Conservation (phyloP, 768 basidiomycete species). For the Rhodocollybia butyracea region DNA sequence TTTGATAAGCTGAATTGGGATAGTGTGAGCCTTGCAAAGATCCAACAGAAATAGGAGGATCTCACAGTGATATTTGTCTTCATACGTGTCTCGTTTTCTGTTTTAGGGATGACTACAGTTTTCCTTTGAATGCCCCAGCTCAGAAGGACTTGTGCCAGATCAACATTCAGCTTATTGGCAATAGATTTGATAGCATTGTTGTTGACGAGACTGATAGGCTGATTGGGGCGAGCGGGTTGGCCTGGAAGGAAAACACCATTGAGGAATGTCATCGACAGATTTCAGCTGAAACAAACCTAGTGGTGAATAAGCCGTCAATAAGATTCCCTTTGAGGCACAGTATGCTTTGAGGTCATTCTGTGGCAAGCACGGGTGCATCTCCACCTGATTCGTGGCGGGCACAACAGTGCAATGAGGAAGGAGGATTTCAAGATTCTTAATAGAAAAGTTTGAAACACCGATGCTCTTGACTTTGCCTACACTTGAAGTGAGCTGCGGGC, state of each 20-base stretch:
- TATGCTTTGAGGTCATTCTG: conserved; percentile 45
- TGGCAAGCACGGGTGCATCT: conserved; percentile 55
- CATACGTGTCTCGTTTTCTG: conserved; percentile 44
- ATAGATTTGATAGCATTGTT: conserved; percentile 28
- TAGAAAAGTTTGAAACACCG: conserved; percentile 59
- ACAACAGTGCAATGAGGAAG: conserved; percentile 41
- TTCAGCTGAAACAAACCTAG: conserved; percentile 24
- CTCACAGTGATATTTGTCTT: conserved; percentile 42
- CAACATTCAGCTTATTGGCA: conserved; percentile 29
- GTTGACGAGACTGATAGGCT: conserved; percentile 25
- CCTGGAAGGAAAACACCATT: background rate
- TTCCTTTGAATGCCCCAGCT: conserved; percentile 65
- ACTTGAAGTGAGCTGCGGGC: background rate
- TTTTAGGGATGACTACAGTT: conserved; percentile 62
- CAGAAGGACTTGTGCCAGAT: conserved; percentile 52
- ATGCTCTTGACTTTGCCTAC: conserved; percentile 42
- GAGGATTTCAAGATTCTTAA: conserved; percentile 38
- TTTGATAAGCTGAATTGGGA: conserved; percentile 28
- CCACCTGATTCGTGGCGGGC: conserved; percentile 56
- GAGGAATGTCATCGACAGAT: background rate
- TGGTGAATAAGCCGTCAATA: conserved; percentile 49
- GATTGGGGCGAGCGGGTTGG: conserved; percentile 11
- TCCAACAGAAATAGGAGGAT: conserved; percentile 8
- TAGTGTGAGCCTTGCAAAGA: conserved; percentile 7
- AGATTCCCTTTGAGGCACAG: conserved; percentile 46